These are phyloP conservation scores for Aspergillus persii DNA, from an alignment of 2,329 filamentous ascomycete genomes.

Conservation along the genomic window DNA sequence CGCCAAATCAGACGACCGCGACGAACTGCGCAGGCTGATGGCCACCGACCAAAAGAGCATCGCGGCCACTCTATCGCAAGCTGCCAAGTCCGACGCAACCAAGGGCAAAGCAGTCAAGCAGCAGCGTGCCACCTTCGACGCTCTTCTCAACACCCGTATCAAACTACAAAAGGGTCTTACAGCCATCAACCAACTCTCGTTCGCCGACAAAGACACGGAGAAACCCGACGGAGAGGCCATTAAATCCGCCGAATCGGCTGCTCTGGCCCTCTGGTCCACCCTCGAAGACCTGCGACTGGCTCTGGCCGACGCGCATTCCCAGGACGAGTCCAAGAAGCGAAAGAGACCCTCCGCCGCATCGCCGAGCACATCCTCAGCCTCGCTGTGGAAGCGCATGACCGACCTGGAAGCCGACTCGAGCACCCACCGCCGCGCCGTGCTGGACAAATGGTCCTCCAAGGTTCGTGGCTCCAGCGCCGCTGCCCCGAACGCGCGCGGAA, in stretches of 20 bases:
- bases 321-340: constrained; percentile 39
- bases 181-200: constrained; percentile 70
- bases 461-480: constrained; percentile 57
- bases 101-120: constrained; percentile 85
- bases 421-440: constrained; percentile 64
- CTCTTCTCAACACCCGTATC: constrained; percentile 84
- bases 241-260: constrained; percentile 79
- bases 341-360: constrained; percentile 53
- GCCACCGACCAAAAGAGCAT: constrained; percentile 65
- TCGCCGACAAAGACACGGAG: constrained; percentile 39
- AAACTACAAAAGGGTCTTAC: constrained; percentile 88
- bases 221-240: constrained; percentile 49
- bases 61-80: constrained; percentile 62
- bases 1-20: constrained; percentile 43
- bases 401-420: constrained; percentile 60
- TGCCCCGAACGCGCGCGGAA: constrained; percentile 57
- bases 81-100: constrained; percentile 71
- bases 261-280: constrained; percentile 79
- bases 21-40: constrained; percentile 66
- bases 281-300: constrained; percentile 46
- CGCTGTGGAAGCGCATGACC: constrained; percentile 72
- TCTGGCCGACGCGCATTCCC: constrained; percentile 37
- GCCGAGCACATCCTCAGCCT: constrained; percentile 53
- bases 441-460: constrained; percentile 90
- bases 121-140: constrained; percentile 83